phyloP scores from a whole-genome alignment of 1,284 basidiomycete species.

The Veloporphyrellus conicus region DNA sequence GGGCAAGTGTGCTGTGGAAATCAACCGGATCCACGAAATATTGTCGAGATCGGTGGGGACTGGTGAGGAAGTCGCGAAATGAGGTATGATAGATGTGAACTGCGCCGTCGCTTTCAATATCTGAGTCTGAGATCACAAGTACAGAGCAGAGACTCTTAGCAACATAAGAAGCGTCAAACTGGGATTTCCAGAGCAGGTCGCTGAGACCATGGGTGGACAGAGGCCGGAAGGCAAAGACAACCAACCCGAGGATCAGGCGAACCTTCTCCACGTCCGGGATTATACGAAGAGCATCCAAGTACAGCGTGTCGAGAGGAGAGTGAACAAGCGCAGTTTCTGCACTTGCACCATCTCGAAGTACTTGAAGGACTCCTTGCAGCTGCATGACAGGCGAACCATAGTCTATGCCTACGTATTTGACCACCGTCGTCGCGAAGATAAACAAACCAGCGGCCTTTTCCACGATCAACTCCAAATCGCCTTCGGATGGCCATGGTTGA shows the following conservation, averaged over 20 bases:
- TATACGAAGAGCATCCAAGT: constrained; percentile 15
- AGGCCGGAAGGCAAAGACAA: constrained; percentile 17
- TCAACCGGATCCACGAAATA: constrained; percentile 12
- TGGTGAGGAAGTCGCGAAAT: constrained; percentile 24
- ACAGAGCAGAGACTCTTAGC: constrained; percentile 18
- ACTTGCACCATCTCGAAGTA: constrained; percentile 2
- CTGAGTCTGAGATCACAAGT: constrained; percentile 10
- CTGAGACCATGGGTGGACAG: constrained; percentile 15
- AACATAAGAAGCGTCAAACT: constrained; percentile 8
- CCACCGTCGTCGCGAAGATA: constrained; percentile 29
- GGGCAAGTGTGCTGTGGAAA: constrained; percentile 16
- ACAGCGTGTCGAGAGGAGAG: constrained; percentile 17
- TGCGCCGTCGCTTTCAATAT: constrained; percentile 2
- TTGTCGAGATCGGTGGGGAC: constrained; percentile 14
- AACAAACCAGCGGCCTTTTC: constrained; percentile 26
- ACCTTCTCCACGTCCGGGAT: constrained; percentile 13
- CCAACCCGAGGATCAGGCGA: constrained; percentile 13
- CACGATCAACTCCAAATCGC: constrained; percentile 19
- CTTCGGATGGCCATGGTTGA: constrained; percentile 19
- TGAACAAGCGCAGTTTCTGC: constrained; percentile 11
- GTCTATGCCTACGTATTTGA: constrained; percentile 22
- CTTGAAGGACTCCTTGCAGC: constrained; percentile 12
- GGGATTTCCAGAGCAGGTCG: constrained; percentile 11
- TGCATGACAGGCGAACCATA: constrained; percentile 10
- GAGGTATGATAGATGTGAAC: constrained; percentile 24